Percentiles rank a stretch among this genome's conserved stretches.
Evolutionary conservation across 148 eudicot species (phyloP).

Genomic region (Talinum fruticosum): DNA sequence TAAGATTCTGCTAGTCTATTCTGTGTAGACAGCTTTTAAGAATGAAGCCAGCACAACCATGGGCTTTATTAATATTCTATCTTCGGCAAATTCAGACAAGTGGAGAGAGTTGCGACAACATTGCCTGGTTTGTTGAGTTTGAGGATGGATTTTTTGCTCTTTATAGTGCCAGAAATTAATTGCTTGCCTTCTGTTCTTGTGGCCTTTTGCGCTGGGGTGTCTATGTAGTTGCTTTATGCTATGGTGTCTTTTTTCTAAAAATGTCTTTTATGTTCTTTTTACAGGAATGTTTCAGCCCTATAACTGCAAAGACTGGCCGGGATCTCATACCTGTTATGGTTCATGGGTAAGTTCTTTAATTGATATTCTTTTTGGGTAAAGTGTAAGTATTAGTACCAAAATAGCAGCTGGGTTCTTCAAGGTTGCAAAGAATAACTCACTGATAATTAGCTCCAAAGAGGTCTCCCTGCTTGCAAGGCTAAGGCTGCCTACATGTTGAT

Average conservation of each 20-base stretch:
- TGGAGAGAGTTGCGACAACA: background rate
- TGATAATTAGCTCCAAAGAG: background rate
- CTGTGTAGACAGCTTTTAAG: background rate
- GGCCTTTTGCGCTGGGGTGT: background rate
- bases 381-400: background rate
- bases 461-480: background rate
- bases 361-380: background rate
- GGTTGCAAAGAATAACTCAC: background rate
- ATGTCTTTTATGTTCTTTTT: slow-evolving; percentile 10
- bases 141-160: background rate
- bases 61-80: background rate
- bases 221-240: background rate
- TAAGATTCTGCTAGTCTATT: background rate
- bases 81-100: background rate
- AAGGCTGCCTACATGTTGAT: background rate
- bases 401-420: background rate
- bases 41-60: background rate
- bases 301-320: slow-evolving; percentile 74
- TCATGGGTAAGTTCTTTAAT: slow-evolving; percentile 59
- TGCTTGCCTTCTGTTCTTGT: background rate
- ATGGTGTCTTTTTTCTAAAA: too few species aligned
- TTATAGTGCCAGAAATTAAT: background rate
- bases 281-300: slow-evolving; percentile 95
- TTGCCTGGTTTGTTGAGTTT: background rate
- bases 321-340: slow-evolving; percentile 98